These are phyloP conservation scores for Heliosperma pusillum DNA, from an alignment of 148 eudicot species.

Conservation along the genomic window DNA sequence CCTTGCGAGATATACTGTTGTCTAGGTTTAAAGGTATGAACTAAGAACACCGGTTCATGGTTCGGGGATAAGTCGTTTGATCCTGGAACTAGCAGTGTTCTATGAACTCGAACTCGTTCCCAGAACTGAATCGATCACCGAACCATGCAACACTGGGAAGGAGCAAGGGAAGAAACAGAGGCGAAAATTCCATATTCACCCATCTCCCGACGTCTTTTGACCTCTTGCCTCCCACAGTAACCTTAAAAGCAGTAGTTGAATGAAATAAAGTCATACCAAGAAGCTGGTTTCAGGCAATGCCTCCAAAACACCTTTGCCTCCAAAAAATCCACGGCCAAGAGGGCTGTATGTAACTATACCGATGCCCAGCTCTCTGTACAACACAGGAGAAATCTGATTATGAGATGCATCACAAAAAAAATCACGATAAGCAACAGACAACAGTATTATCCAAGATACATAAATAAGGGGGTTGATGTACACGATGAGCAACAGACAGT, in stretches of 20 bases:
- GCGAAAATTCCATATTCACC: neutral
- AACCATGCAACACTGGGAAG: neutral
- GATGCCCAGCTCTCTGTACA: constrained; percentile 72
- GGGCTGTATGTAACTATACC: constrained; percentile 80
- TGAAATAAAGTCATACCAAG: constrained; percentile 39
- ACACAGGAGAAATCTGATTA: neutral
- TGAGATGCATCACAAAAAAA: neutral
- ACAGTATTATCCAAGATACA: too few species aligned
- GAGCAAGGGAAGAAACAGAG: neutral
- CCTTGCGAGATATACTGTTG: neutral
- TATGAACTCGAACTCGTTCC: neutral
- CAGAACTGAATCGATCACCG: too few species aligned
- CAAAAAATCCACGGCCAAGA: constrained; percentile 73
- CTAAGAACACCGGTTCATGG: neutral
- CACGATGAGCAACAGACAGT: too few species aligned
- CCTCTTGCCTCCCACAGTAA: constrained; percentile 2
- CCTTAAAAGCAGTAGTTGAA: neutral
- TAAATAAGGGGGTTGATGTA: too few species aligned
- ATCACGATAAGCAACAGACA: neutral
- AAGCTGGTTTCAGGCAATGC: constrained; percentile 44
- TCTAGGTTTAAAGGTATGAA: neutral
- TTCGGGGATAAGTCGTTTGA: too few species aligned
- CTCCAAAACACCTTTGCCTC: constrained; percentile 66
- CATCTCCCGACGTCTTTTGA: neutral
- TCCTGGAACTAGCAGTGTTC: too few species aligned